Evolutionary conservation across 805 yeast species (phyloP).

Genomic region (Babjeviella inositovora): DNA sequence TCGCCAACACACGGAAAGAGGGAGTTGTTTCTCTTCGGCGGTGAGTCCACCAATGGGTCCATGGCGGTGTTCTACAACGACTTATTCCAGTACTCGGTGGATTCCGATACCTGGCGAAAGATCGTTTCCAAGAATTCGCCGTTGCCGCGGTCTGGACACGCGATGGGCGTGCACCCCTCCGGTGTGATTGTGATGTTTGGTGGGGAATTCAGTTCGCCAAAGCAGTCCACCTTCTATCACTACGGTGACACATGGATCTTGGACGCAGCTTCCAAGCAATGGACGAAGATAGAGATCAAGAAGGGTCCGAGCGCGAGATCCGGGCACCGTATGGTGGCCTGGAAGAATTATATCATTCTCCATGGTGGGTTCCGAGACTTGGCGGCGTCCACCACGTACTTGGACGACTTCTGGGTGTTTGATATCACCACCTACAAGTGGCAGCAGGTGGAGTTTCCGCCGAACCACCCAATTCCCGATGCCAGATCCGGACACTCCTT

Average conservation of each 20-base stretch:
- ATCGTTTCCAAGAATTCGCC: slow-evolving; percentile 77
- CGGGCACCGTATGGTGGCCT: slow-evolving; percentile 78
- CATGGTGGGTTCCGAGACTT: slow-evolving; percentile 92
- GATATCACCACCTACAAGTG: slow-evolving; percentile 83
- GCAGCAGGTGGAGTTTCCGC: slow-evolving; percentile 80
- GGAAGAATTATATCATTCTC: slow-evolving; percentile 81
- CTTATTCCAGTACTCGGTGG: slow-evolving; percentile 53
- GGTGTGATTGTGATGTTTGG: slow-evolving; percentile 83
- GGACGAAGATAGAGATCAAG: slow-evolving; percentile 74
- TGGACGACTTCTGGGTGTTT: slow-evolving; percentile 83
- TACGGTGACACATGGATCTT: slow-evolving; percentile 93
- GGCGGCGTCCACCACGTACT: slow-evolving; percentile 69
- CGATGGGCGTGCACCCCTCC: slow-evolving; percentile 85
- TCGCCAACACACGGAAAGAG: slow-evolving; percentile 60
- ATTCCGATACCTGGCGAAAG: slow-evolving; percentile 69
- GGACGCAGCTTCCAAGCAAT: slow-evolving; percentile 72
- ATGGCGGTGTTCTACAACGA: slow-evolving; percentile 70
- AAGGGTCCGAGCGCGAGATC: slow-evolving; percentile 75
- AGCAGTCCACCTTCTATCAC: slow-evolving; percentile 89
- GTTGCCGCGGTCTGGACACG: slow-evolving; percentile 84
- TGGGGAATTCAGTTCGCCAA: slow-evolving; percentile 94
- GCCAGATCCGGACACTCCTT: slow-evolving; percentile 89
- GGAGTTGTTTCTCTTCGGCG: slow-evolving; percentile 81
- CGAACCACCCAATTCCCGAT: slow-evolving; percentile 69
- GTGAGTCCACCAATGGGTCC: slow-evolving; percentile 46